phyloP scores from a whole-genome alignment of 495 filamentous ascomycete genomes.

The Amphirosellinia nigrospora region DNA sequence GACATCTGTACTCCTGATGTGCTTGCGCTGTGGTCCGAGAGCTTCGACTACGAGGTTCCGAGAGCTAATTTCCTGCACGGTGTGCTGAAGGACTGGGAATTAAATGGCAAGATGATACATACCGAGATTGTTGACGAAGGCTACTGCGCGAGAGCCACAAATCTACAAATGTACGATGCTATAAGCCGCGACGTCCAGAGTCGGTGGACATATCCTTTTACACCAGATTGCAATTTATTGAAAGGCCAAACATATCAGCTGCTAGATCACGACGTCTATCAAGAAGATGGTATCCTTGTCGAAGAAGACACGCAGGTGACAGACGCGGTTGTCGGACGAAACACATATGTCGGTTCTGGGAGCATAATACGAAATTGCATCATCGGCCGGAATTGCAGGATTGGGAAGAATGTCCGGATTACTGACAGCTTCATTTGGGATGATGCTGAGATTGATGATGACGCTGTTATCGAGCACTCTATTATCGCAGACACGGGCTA shows the following conservation, averaged over 20 bases:
- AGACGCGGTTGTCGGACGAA: conserved; percentile 76
- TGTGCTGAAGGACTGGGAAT: conserved; percentile 93
- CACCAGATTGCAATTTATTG: conserved; percentile 85
- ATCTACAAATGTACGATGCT: conserved; percentile 87
- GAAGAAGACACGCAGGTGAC: conserved; percentile 52
- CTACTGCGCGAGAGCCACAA: conserved; percentile 80
- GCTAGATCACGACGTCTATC: conserved; percentile 70
- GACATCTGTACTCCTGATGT: conserved; percentile 98
- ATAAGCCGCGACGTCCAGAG: conserved; percentile 87
- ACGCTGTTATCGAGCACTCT: conserved; percentile 68
- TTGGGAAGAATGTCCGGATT: conserved; percentile 82
- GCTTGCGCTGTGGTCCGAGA: conserved; percentile 92
- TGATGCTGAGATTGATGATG: conserved; percentile 74
- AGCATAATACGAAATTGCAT: conserved; percentile 72
- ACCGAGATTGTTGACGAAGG: conserved; percentile 85
- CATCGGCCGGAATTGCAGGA: conserved; percentile 81
- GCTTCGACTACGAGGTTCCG: conserved; percentile 93
- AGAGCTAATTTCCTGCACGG: conserved; percentile 88
- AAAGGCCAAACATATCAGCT: conserved; percentile 76
- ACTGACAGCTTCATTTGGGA: conserved; percentile 92
- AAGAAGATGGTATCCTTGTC: conserved; percentile 74
- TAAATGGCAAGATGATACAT: conserved; percentile 95
- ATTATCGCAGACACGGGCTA: conserved; percentile 75
- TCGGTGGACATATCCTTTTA: conserved; percentile 91
- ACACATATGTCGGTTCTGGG: conserved; percentile 75